These are phyloP conservation scores for Hypoxylon sp. DNA, from an alignment of 2,329 filamentous ascomycete genomes.

Conservation along the genomic window DNA sequence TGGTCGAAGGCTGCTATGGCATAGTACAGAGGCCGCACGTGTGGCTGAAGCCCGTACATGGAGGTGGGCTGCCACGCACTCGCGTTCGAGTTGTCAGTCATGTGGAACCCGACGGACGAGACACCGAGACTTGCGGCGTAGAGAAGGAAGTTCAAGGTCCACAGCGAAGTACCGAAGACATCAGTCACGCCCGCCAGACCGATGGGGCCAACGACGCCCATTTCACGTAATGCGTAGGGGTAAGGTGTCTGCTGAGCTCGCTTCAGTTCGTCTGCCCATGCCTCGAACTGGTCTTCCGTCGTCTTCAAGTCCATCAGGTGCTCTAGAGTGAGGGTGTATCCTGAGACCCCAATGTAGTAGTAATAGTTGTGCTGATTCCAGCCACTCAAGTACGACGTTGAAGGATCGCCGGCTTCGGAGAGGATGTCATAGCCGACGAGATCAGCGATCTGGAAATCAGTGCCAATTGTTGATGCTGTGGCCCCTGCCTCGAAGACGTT, in stretches of 20 bases:
- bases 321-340: conserved; percentile 58
- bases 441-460: conserved; percentile 61
- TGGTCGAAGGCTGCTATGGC: conserved; percentile 65
- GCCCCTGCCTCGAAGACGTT: conserved; percentile 63
- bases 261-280: conserved; percentile 60
- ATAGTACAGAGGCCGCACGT: conserved; percentile 64
- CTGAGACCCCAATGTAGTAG: conserved; percentile 64
- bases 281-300: conserved; percentile 62
- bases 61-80: conserved; percentile 63
- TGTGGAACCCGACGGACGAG: conserved; percentile 64
- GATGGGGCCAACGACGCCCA: conserved; percentile 64
- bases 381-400: conserved; percentile 53
- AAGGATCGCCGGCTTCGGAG: conserved; percentile 52
- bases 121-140: conserved; percentile 63
- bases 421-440: conserved; percentile 58
- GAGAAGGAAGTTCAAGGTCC: conserved; percentile 66
- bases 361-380: conserved; percentile 69
- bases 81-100: conserved; percentile 66
- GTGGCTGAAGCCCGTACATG: conserved; percentile 56
- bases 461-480: conserved; percentile 65
- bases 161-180: conserved; percentile 63
- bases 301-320: conserved; percentile 60
- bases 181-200: conserved; percentile 61
- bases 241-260: conserved; percentile 58
- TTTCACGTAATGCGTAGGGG: conserved; percentile 64